Conservation (phyloP, 2,329 filamentous ascomycete species). For the Ophiostoma montium region DNA sequence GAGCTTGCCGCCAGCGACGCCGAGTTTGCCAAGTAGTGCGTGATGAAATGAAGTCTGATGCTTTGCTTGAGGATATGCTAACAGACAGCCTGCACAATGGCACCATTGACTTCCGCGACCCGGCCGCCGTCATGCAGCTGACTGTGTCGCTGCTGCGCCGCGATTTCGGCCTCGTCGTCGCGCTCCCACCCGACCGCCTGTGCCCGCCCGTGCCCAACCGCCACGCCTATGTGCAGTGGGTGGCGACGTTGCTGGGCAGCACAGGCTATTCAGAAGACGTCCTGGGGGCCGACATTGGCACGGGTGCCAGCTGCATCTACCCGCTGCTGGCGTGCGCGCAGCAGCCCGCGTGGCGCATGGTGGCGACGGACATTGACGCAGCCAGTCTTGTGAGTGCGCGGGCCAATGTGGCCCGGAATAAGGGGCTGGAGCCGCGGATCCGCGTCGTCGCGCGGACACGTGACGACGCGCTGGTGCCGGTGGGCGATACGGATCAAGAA, state of each 20-base stretch:
- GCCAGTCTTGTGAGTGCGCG: conserved; percentile 52
- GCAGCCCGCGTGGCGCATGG: conserved; percentile 54
- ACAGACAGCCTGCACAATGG: conserved; percentile 23
- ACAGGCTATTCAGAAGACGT: conserved; percentile 39
- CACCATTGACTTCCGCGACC: conserved; percentile 69
- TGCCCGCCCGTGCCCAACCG: conserved; percentile 72
- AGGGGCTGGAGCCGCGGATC: conserved; percentile 46
- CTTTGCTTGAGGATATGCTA: neutral
- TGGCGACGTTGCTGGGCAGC: conserved; percentile 62
- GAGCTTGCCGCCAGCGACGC: conserved; percentile 26
- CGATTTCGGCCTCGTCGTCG: conserved; percentile 59
- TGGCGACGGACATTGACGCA: conserved; percentile 66
- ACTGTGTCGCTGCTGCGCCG: conserved; percentile 63
- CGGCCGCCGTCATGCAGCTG: conserved; percentile 61
- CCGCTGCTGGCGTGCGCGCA: conserved; percentile 63
- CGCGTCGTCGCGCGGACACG: conserved; percentile 41
- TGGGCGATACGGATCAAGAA: conserved; percentile 27
- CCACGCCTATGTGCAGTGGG: conserved; percentile 83
- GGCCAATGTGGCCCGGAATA: conserved; percentile 56
- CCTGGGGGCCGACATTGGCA: conserved; percentile 71
- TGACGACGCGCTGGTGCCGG: conserved; percentile 44
- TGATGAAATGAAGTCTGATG: no score
- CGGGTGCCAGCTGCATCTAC: conserved; percentile 85
- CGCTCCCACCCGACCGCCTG: conserved; percentile 62
- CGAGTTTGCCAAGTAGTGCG: conserved; percentile 26